Evolutionary conservation across 2,329 filamentous ascomycete species (phyloP), one percentile per base, ranked within the genome.

Genomic region (Catunica adiposa): DNA sequence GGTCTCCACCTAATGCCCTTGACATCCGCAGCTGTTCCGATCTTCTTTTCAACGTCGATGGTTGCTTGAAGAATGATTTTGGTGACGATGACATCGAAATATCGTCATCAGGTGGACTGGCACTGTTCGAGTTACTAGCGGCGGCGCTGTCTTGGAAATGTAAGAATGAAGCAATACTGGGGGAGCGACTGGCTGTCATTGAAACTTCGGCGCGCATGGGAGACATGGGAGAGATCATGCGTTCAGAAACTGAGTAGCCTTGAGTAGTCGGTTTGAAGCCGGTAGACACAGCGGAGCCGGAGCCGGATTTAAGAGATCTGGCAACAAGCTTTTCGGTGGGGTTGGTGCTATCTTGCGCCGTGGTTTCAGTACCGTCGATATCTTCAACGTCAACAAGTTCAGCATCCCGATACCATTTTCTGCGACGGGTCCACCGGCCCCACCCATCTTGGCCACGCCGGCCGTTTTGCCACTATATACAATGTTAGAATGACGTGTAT

Each of bases 381-480:
- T 57, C 37, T 54, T 54, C 69, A 8, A 83, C 71, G 65, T 98
- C 92, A 34, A 96, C 87, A 2, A 98, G 78, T 70, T 98, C 92
- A 8, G 92, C 92, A 65, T 97, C 92, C 40, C 92, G 85, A 65
- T 88, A 92, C 92, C 92, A 98, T 69, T 97, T 96, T 60, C 92
- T 74, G 22, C 92, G 80, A 14, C 92, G 80, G 0, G 92, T 98
- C 75, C 94, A 98, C 56, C 88, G 82, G 42, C 86, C 86, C 92
- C 92, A 98, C 54, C 89, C 87, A 63, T 98, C 92, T 65, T 79
- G 76, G 2, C 86, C 87, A 58, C 88, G 79, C 15, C 86, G 83
- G 17, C 89, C 89, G 62, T 87, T 84, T 66, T 89, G 83, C 92
- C 92, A 98, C 84, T 94, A 11, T 54, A 3, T 47, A 7, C 51